Evolutionary conservation across 805 yeast genomes (phyloP), one percentile per base, ranked within the genome.

Genomic region (Spathaspora sp.): DNA sequence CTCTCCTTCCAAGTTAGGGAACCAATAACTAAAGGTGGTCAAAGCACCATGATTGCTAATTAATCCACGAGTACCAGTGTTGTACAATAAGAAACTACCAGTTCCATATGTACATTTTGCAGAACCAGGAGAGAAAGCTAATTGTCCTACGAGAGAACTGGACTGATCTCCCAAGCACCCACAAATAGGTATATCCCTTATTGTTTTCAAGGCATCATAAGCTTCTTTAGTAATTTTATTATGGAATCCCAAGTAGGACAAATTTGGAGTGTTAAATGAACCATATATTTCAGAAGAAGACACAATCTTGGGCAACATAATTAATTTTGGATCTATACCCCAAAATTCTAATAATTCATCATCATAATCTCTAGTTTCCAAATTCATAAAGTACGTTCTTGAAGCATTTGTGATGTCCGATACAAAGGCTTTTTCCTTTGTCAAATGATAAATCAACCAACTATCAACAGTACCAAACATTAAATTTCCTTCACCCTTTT

Each of bases 91-190:
- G 76, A 92, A 92, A 67, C 96, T 89, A 55, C 98, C 98, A 1
- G 98, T 92, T 56, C 98, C 98, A 63, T 91, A 92, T 10, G 98
- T 92, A 77, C 96, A 90, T 70, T 92, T 92, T 44, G 97, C 97
- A 44, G 86, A 83, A 51, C 97, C 97, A 44, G 82, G 78, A 56
- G 81, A 77, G 61, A 90, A 82, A 1, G 97, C 97, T 68, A 89
- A 70, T 69, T 92, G 97, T 38, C 97, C 98, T 47, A 91, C 96
- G 54, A 93, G 70, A 1, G 97, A 94, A 1, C 97, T 90, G 51
- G 92, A 83, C 73, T 92, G 98, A 72, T 92, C 98, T 53, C 97
- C 97, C 29, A 92, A 76, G 70, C 96, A 89, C 44, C 97, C 97
- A 60, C 89, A 81, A 52, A 92, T 82, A 35, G 97, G 96, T 26